Base-by-base conservation (phyloP, 768 basidiomycete genomes). In the Butyriboletus loyo region DNA sequence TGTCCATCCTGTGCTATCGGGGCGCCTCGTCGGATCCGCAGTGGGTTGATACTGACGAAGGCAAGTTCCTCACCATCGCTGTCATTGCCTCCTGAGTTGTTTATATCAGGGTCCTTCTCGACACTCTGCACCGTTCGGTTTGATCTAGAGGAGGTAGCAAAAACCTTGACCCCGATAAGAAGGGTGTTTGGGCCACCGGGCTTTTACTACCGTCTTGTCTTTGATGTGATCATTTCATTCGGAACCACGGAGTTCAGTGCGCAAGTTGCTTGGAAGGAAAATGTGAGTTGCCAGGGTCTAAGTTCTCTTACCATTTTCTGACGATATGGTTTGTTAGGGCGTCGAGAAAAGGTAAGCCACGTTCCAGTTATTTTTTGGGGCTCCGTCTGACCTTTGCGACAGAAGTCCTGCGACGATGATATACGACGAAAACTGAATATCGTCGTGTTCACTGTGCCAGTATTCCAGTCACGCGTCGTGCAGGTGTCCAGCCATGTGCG, bases 181-280 rank as follows among this genome's bases (percentile, higher is more conserved):
- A 61, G 43, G 21, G 0, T 35, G 17, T 36, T 14, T 0, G 52
- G 44, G 7, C 25, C 28, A 21, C 5, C 0, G 4, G 59, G 59
- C 2, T 11, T 35, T 19, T 62, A 49, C 44, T 61, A 54, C 35
- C 0, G 4, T 1, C 28, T 61, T 7, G 3, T 1, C 8, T 0
- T 58, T 22, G 52, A 46, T 8, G 55, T 61, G 35, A 51, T 61
- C n/a, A 41, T 57, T 21, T 47, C 46, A 17, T 61, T 62, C 13
- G 59, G 59, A 35, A 27, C 28, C 27, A 58, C 59, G 1, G 59
- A 62, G 86, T 50, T 35, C 27, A 50, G 38, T 24, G 49, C 57
- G 9, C 57, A 56, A 9, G 48, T 56, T 2, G 55, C 55, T 5
- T 56, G 55, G 55, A 45, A 50, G 4, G 47, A 19, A 32, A 27